Evolutionary conservation across 306 rosid genomes (phyloP), one percentile per base, ranked within the genome.

Genomic region (Prunus padus): DNA sequence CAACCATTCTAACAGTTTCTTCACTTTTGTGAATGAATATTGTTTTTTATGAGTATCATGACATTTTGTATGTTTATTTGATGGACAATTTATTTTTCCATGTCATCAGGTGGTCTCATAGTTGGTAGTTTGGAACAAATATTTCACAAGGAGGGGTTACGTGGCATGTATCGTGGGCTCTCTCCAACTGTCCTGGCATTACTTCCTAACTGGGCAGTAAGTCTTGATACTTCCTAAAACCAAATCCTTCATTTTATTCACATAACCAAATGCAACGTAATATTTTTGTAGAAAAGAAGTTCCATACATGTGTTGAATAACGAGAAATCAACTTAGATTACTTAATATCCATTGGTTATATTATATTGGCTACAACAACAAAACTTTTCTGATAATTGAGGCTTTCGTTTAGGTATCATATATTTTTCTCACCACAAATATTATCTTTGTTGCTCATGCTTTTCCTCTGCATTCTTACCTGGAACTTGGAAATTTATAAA

Each of bases 161-260:
- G 95, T 8, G 98, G 98, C 74, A 87, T 93, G 98, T 93, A 93
- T 79, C 92, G 95, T 26, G 98, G 98, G 26, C 90, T 93, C 55
- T 65, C 96, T 68, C 98, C 98, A 18, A 93, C 98, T 52, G 95
- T 83, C 71, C 77, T 90, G 56, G 98, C 98, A 46, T 81, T 93
- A 71, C 96, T 93, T 82, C 95, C 98, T 26, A 93, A 90, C 68
- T 90, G 96, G 98, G 98, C 98, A 70, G 98, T 93, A 78, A 93
- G 98, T 85, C 52, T 18, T 49, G 22, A 71, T 61, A 47, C 40
- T 51, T 62, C 9, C 3, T 76, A 37, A 7, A 37, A 37, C 42
- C 42, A 37, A 37, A 37, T 7, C 9, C 42, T 37, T 37, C 42
- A 37, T 37, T 37, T 37, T 37, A 37, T 37, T 37, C 9, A 37